These are phyloP conservation scores for Bolboschoenoplectus hybrid DNA, from an alignment of 202 grass and related monocot genomes.

Conservation along the genomic window DNA sequence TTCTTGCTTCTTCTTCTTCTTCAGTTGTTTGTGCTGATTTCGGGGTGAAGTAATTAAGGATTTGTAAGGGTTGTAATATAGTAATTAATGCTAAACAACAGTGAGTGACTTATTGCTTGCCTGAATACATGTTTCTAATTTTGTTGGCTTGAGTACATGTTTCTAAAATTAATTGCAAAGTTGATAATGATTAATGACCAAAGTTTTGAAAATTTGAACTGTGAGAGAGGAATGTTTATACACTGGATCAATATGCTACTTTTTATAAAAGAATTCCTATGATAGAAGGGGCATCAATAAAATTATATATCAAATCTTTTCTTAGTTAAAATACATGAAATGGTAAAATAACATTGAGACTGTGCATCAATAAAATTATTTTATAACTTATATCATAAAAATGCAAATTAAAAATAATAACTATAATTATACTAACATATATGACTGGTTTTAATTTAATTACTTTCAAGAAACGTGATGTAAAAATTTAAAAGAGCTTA, in stretches of 20 bases:
- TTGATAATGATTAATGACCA: background rate
- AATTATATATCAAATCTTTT: too few relatives aligned
- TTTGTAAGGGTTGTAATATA: constrained; percentile 32
- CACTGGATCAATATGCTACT: background rate
- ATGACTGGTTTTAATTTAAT: too few relatives aligned
- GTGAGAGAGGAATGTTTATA: background rate
- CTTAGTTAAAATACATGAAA: too few relatives aligned
- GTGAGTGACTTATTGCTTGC: constrained; percentile 2
- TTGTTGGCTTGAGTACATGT: background rate
- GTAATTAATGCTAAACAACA: constrained; percentile 31
- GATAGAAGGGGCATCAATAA: background rate
- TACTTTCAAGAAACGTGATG: too few relatives aligned
- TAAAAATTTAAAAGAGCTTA: too few relatives aligned
- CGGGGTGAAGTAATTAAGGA: constrained; percentile 3
- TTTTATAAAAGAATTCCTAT: background rate
- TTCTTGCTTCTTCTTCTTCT: background rate
- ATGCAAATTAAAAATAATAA: too few relatives aligned
- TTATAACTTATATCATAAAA: too few relatives aligned
- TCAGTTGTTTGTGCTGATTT: constrained; percentile 31
- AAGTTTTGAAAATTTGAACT: background rate
- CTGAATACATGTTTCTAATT: constrained; percentile 17
- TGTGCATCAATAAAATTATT: too few relatives aligned
- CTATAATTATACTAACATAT: too few relatives aligned
- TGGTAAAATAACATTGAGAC: too few relatives aligned
- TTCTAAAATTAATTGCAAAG: background rate